phyloP scores from a whole-genome alignment of 116 monocot genomes.

The Phalaenopsis hybrid region DNA sequence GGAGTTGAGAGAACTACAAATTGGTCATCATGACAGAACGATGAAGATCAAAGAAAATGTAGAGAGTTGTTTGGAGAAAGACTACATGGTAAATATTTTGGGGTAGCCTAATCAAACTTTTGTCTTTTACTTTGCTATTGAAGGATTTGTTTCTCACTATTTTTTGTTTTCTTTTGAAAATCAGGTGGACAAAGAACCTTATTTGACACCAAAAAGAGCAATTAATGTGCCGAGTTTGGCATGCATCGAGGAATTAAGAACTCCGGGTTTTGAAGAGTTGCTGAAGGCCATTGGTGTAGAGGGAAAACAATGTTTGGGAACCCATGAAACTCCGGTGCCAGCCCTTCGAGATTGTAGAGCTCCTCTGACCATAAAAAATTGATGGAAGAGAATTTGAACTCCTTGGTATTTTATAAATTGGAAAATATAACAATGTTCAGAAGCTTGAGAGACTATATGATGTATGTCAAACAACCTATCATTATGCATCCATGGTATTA shows the following conservation, averaged over 20 bases:
- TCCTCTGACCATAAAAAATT: neutral
- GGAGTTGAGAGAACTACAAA: conserved; percentile 25
- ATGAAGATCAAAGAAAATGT: conserved; percentile 53
- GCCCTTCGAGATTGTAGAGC: neutral
- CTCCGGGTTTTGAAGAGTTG: conserved; percentile 33
- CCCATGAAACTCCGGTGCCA: neutral
- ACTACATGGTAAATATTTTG: conserved; percentile 49
- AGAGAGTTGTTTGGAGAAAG: conserved; percentile 46
- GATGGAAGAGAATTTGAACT: neutral
- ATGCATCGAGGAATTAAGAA: conserved; percentile 27
- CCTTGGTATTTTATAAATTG: neutral
- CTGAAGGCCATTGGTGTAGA: conserved; percentile 3
- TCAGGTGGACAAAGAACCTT: conserved; percentile 35
- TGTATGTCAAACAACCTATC: neutral
- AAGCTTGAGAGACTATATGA: neutral
- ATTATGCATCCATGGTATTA: neutral
- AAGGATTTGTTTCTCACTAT: neutral
- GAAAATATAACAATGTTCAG: no score
- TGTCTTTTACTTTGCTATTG: neutral
- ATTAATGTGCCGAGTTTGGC: conserved; percentile 17
- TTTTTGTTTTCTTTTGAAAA: neutral
- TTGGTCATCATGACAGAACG: conserved; percentile 44
- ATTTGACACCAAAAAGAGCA: conserved; percentile 24
- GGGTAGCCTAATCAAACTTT: neutral
- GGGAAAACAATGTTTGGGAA: neutral